A percentile compares a stretch with the other conserved stretches of the same genome.
These are phyloP conservation scores for Candida oleophila DNA, from an alignment of 805 yeast genomes.

Conservation along the genomic window DNA sequence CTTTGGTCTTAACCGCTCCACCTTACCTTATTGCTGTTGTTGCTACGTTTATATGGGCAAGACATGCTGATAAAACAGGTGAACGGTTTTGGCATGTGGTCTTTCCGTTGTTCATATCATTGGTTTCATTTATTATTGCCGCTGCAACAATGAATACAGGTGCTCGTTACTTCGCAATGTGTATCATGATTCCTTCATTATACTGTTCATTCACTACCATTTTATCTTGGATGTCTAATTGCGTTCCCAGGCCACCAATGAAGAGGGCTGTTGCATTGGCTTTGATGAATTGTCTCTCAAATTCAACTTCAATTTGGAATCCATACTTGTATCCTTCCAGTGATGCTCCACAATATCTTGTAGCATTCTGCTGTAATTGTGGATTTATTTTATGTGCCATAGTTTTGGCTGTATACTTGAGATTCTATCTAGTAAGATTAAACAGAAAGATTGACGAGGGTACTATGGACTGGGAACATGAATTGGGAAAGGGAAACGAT, in stretches of 20 bases:
- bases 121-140: conserved; percentile 47
- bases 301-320: conserved; percentile 58
- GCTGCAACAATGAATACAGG: conserved; percentile 53
- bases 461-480: conserved; percentile 49
- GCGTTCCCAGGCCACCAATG: conserved; percentile 56
- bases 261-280: conserved; percentile 60
- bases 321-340: conserved; percentile 48
- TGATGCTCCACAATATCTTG: conserved; percentile 46
- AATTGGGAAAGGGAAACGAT: conserved; percentile 47
- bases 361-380: conserved; percentile 49
- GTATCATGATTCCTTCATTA: conserved; percentile 55
- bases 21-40: conserved; percentile 55
- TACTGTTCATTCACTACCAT: conserved; percentile 54
- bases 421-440: conserved; percentile 35
- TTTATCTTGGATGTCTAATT: conserved; percentile 56
- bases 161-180: conserved; percentile 60
- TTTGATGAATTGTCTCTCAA: conserved; percentile 54
- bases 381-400: conserved; percentile 45
- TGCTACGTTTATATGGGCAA: conserved; percentile 51
- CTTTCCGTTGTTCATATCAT: conserved; percentile 39
- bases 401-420: conserved; percentile 34
- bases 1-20: conserved; percentile 59
- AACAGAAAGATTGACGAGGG: conserved; percentile 44
- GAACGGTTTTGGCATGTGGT: conserved; percentile 54
- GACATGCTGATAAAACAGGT: conserved; percentile 55